These are phyloP conservation scores for Chlamydomonas sphaeroides DNA, from an alignment of 139 green algal genomes.

Conservation along the genomic window DNA sequence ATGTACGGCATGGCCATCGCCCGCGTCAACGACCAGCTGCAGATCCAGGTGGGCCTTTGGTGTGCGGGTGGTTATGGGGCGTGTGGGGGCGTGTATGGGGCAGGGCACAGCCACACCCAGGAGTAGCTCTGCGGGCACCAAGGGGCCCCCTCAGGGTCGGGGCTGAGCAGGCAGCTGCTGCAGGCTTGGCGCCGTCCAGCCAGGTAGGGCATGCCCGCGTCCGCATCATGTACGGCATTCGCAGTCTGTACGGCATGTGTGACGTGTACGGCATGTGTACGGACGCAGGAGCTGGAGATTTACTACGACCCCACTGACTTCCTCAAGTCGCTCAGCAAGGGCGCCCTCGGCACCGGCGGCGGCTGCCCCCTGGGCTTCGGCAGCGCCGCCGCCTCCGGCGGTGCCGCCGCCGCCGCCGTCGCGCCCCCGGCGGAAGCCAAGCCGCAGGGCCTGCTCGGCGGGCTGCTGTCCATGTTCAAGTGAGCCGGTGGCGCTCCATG, in stretches of 20 bases:
- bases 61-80: background rate
- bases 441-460: background rate
- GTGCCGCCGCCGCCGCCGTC: background rate
- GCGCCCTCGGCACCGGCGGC: no score
- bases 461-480: background rate
- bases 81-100: no score
- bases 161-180: no score
- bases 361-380: constrained; percentile 24
- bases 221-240: no score
- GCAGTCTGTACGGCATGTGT: background rate
- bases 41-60: constrained; percentile 7
- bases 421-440: background rate
- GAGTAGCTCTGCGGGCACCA: no score
- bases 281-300: constrained; percentile 15
- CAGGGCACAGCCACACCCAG: no score
- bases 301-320: constrained; percentile 34
- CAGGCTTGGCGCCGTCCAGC: no score
- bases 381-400: background rate
- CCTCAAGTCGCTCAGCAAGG: background rate
- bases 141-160: background rate
- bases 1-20: constrained; percentile 47
- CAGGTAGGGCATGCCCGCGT: no score
- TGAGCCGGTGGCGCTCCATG: background rate
- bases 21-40: constrained; percentile 38
- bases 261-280: background rate